Evolutionary conservation across 2,329 filamentous ascomycete species (phyloP).

Genomic region (Colletotrichum tropicicola): DNA sequence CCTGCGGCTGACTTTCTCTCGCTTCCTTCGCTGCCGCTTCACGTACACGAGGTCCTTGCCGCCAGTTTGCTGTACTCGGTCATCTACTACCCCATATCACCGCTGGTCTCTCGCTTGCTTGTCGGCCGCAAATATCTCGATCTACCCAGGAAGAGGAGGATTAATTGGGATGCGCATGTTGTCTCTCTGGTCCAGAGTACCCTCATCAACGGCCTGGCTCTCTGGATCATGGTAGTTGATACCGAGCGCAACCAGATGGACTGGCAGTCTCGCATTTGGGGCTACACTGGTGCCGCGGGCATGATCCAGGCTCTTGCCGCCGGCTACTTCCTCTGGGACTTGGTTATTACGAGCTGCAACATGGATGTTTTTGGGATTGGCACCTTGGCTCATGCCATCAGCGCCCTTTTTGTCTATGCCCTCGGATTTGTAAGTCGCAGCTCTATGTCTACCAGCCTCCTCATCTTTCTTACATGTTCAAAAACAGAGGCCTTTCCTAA

Average conservation of each 20-base stretch:
- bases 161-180: slow-evolving; percentile 89
- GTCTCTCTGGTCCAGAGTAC: slow-evolving; percentile 83
- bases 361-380: slow-evolving; percentile 79
- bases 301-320: slow-evolving; percentile 80
- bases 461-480: slow-evolving; percentile 16
- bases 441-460: slow-evolving; percentile 7
- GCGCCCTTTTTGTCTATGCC: slow-evolving; percentile 77
- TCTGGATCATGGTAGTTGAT: slow-evolving; percentile 77
- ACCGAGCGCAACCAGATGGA: slow-evolving; percentile 73
- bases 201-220: slow-evolving; percentile 75
- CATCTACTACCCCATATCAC: slow-evolving; percentile 73
- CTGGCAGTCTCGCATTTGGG: slow-evolving; percentile 76
- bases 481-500: slow-evolving; percentile 79
- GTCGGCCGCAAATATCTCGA: slow-evolving; percentile 73
- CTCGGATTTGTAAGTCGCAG: slow-evolving; percentile 78
- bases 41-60: slow-evolving; percentile 79
- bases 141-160: slow-evolving; percentile 66
- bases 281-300: slow-evolving; percentile 76
- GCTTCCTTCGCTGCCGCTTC: slow-evolving; percentile 75
- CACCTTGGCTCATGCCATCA: slow-evolving; percentile 79
- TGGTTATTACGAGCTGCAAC: slow-evolving; percentile 74
- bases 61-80: slow-evolving; percentile 75
- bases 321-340: slow-evolving; percentile 88
- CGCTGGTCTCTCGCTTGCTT: slow-evolving; percentile 68
- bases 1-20: slow-evolving; percentile 70